Evolutionary conservation across 1,139 yeast species (phyloP).

Genomic region (Suhomyces chickasaworum): DNA sequence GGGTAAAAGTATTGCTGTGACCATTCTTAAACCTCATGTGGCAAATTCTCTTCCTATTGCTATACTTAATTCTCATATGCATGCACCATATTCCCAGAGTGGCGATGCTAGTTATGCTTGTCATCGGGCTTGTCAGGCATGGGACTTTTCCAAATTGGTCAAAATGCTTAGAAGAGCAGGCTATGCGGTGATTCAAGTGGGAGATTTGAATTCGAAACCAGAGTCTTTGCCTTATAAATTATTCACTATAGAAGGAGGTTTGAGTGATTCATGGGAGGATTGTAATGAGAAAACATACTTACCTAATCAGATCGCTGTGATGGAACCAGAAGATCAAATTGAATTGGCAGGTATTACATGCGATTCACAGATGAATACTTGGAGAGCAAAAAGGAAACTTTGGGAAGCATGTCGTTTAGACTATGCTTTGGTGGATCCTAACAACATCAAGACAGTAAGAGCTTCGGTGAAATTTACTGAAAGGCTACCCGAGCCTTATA

Average conservation of each 20-base stretch:
- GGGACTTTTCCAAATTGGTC: constrained; percentile 83
- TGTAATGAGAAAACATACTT: constrained; percentile 39
- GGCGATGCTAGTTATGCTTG: constrained; percentile 92
- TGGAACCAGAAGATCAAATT: constrained; percentile 72
- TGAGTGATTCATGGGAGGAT: constrained; percentile 83
- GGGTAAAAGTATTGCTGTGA: constrained; percentile 85
- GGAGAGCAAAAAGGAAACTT: constrained; percentile 65
- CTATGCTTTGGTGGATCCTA: constrained; percentile 75
- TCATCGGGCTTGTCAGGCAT: constrained; percentile 93
- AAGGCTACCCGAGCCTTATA: constrained; percentile 53
- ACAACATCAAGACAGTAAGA: constrained; percentile 50
- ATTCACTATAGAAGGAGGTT: constrained; percentile 66
- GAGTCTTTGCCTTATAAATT: constrained; percentile 80
- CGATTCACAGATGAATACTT: constrained; percentile 82
- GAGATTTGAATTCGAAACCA: constrained; percentile 89
- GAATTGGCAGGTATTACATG: constrained; percentile 81
- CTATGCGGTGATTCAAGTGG: constrained; percentile 84
- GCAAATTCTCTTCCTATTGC: constrained; percentile 62
- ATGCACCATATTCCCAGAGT: constrained; percentile 82
- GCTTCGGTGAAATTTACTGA: constrained; percentile 79
- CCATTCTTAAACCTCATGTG: constrained; percentile 57
- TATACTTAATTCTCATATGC: constrained; percentile 89
- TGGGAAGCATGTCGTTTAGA: constrained; percentile 89
- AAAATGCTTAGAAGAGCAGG: constrained; percentile 69
- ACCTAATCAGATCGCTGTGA: constrained; percentile 45